These are phyloP conservation scores for Globisporangium irregulare DNA, from an alignment of 352 stramenopile species.

Conservation along the genomic window DNA sequence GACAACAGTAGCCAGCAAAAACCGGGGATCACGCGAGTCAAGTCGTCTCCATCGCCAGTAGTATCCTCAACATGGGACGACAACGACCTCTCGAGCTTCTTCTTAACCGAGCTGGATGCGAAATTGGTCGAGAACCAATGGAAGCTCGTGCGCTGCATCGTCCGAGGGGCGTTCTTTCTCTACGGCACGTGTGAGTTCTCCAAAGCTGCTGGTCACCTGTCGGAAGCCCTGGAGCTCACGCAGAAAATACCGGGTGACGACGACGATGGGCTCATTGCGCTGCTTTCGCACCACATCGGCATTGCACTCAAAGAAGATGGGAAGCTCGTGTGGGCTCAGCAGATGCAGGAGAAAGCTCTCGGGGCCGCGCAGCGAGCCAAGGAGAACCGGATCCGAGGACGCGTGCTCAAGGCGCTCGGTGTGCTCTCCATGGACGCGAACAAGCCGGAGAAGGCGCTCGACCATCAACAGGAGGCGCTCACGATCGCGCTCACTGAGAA, in stretches of 20 bases:
- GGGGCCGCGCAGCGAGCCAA: slow-evolving; percentile 34
- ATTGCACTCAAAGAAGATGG: slow-evolving; percentile 64
- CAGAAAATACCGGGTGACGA: slow-evolving; percentile 11
- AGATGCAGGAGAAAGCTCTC: slow-evolving; percentile 53
- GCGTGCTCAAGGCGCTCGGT: slow-evolving; percentile 63
- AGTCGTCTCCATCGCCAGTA: neutral
- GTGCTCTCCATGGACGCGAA: slow-evolving; percentile 52
- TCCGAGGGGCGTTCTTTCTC: slow-evolving; percentile 44
- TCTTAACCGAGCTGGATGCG: slow-evolving; percentile 72
- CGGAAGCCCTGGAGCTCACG: slow-evolving; percentile 32
- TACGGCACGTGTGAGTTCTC: slow-evolving; percentile 42
- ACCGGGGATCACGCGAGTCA: neutral
- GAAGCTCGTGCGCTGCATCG: slow-evolving; percentile 37
- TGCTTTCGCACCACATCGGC: slow-evolving; percentile 70
- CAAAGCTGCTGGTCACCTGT: slow-evolving; percentile 34
- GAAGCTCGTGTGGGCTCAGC: slow-evolving; percentile 29
- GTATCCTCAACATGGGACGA: slow-evolving; percentile 21
- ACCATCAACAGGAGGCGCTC: slow-evolving; percentile 66
- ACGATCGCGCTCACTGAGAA: slow-evolving; percentile 38
- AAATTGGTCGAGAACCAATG: slow-evolving; percentile 24
- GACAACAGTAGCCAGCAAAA: neutral
- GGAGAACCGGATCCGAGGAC: slow-evolving; percentile 42
- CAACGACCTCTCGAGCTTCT: slow-evolving; percentile 54
- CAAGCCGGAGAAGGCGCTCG: slow-evolving; percentile 38
- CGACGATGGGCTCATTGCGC: slow-evolving; percentile 27